Conservation (phyloP, 2,329 filamentous ascomycete genomes). For the Blastomyces percursus region DNA sequence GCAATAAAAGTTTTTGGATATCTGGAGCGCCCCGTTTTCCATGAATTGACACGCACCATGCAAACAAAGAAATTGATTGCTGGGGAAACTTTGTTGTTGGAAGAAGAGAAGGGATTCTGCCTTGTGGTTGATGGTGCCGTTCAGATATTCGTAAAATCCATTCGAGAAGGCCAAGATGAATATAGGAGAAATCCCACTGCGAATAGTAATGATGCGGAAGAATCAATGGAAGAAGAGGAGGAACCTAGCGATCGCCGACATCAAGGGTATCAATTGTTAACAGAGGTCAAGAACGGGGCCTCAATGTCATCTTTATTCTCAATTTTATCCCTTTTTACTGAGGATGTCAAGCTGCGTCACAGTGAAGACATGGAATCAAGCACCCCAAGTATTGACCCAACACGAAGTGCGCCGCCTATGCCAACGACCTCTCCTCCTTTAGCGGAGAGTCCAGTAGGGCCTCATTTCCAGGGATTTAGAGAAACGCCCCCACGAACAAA, state of each 20-base stretch:
- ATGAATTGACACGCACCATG: conserved; percentile 95
- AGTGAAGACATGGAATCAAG: conserved; percentile 44
- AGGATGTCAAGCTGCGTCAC: conserved; percentile 72
- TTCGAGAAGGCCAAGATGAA: conserved; percentile 34
- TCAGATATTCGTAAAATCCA: conserved; percentile 96
- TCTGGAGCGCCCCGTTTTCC: conserved; percentile 89
- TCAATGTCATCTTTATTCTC: conserved; percentile 98
- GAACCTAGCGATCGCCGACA: conserved; percentile 50
- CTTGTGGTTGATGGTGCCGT: conserved; percentile 92
- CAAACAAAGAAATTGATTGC: conserved; percentile 94
- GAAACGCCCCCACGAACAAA: conserved; percentile 14
- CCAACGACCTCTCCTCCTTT: conserved; percentile 29
- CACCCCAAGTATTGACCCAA: conserved; percentile 25
- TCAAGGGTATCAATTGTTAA: conserved; percentile 87
- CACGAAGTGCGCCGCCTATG: conserved; percentile 29
- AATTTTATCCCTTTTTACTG: conserved; percentile 85
- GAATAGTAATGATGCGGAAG: conserved; percentile 33
- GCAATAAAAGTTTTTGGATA: conserved; percentile 99
- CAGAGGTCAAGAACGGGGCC: conserved; percentile 93
- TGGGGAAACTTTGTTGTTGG: conserved; percentile 84
- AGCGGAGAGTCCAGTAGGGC: conserved; percentile 21
- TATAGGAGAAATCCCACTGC: conserved; percentile 27
- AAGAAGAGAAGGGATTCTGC: conserved; percentile 97
- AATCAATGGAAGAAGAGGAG: conserved; percentile 40
- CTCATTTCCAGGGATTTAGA: conserved; percentile 13